Evolutionary conservation across 1,284 basidiomycete species (phyloP).

Genomic region (Marasmius fiardii): DNA sequence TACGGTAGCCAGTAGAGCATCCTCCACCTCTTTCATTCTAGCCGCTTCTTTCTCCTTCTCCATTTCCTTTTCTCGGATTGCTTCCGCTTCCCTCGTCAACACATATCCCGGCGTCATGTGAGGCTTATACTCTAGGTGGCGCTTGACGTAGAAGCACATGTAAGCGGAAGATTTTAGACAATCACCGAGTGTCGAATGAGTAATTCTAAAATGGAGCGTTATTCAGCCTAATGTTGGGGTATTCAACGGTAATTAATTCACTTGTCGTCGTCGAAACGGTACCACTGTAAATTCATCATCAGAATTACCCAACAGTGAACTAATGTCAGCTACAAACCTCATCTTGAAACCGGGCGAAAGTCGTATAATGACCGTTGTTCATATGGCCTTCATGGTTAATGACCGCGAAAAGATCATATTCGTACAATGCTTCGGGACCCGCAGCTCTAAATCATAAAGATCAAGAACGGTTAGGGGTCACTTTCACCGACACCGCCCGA

Average conservation of each 20-base stretch:
- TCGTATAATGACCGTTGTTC: slow-evolving; percentile 93
- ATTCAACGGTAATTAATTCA: slow-evolving; percentile 30
- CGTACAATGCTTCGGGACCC: slow-evolving; percentile 72
- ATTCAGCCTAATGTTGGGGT: neutral
- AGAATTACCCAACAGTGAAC: slow-evolving; percentile 1
- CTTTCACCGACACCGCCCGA: slow-evolving; percentile 29
- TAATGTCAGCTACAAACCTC: slow-evolving; percentile 46
- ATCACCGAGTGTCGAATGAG: slow-evolving; percentile 60
- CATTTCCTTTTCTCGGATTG: slow-evolving; percentile 60
- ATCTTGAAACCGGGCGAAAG: slow-evolving; percentile 73
- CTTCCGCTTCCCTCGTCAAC: slow-evolving; percentile 63
- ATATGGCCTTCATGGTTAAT: slow-evolving; percentile 95
- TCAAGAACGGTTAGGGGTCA: neutral
- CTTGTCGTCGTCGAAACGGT: slow-evolving; percentile 95
- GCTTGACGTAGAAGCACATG: slow-evolving; percentile 93
- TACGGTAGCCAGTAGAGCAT: slow-evolving; percentile 44
- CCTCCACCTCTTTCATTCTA: slow-evolving; percentile 54
- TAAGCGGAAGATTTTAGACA: slow-evolving; percentile 76
- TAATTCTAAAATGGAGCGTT: slow-evolving; percentile 48
- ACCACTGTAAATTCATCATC: slow-evolving; percentile 62
- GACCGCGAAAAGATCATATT: slow-evolving; percentile 92
- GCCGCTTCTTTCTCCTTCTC: slow-evolving; percentile 48
- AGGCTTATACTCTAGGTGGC: slow-evolving; percentile 79
- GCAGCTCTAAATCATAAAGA: slow-evolving; percentile 23
- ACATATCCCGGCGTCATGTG: slow-evolving; percentile 67